Evolutionary conservation across 257 asterid species (phyloP), one percentile per base, ranked within the genome.

Genomic region (Solanum appendiculatum): DNA sequence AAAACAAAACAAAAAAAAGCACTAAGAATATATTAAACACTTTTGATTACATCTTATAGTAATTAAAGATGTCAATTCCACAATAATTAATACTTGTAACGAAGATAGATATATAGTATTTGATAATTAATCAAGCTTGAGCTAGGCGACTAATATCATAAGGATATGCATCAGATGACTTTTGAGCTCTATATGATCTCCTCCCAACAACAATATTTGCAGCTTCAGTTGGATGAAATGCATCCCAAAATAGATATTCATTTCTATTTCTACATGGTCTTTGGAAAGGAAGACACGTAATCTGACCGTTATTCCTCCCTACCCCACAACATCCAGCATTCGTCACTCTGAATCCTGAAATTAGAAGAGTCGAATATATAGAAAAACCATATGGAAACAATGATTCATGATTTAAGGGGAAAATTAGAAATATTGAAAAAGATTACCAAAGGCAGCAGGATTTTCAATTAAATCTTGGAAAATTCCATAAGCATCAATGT

Each of bases 291-390:
- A 88, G 89, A 58, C 90, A 88, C 13, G 90, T 88, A 54, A 88
- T 88, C 12, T 86, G 89, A 6, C 90, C 90, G n/a, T 86, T 88
- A 36, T 88, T 88, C 48, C 90, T 88, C 34, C 90, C 90, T 2
- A 88, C 90, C 9, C 90, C 90, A 44, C 90, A 88, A 72, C 90
- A 88, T 33, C 90, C 90, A 6, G 90, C 89, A 73, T 88, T 88
- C 40, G 90, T 88, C 54, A 88, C 87, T 10, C 72, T 82, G 21
- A 88, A 83, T 34, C 90, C 90, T 88, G 87, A 40, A 82, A 51
- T 51, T 68, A 58, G 81, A 23, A 27, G 9, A 56, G 7, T 40
- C 9, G 1, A 1, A 74, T 34, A 86, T 18, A 16, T 69, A 31
- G 23, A 37, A 6, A 4, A 7, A 63, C 2, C 36, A 23, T n/a